Conservation (phyloP, 441 rosid genomes). For the Croton laevigatus region DNA sequence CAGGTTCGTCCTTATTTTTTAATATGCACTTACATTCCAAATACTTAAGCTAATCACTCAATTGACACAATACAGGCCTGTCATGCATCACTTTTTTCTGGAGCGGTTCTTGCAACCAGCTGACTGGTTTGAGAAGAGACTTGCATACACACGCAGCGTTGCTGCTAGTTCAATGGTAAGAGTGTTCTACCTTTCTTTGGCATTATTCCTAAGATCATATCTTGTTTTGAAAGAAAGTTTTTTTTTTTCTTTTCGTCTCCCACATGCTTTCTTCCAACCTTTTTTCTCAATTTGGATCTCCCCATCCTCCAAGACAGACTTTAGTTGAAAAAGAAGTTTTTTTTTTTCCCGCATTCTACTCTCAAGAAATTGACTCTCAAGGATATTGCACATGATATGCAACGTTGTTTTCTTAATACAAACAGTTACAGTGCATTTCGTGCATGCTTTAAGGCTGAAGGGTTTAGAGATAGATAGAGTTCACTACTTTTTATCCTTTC, state of each 20-base stretch:
- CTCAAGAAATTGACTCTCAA: not conserved
- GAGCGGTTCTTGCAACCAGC: constrained; percentile 92
- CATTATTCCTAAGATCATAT: not conserved
- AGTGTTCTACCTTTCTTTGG: constrained; percentile 18
- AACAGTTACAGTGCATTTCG: no score
- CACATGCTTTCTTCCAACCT: not conserved
- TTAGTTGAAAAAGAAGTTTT: no score
- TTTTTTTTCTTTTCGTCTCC: not conserved
- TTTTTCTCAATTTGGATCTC: not conserved
- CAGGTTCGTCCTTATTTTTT: constrained; percentile 54
- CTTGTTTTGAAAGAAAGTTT: not conserved
- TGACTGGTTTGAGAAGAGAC: constrained; percentile 99
- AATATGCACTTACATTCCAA: constrained; percentile 11
- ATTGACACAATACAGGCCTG: constrained; percentile 66
- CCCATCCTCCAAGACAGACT: not conserved
- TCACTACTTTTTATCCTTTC: no score
- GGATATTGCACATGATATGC: not conserved
- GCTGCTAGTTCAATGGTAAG: constrained; percentile 97
- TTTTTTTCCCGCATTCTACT: not conserved
- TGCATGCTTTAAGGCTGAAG: no score
- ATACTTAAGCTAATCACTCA: constrained; percentile 23
- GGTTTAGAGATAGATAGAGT: no score
- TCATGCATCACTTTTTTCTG: constrained; percentile 92
- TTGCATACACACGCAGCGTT: constrained; percentile 92
- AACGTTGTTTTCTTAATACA: no score